These are phyloP conservation scores for Apophysomyces trapeziformis DNA, from an alignment of 371 early-diverging fungal species.

Conservation along the genomic window DNA sequence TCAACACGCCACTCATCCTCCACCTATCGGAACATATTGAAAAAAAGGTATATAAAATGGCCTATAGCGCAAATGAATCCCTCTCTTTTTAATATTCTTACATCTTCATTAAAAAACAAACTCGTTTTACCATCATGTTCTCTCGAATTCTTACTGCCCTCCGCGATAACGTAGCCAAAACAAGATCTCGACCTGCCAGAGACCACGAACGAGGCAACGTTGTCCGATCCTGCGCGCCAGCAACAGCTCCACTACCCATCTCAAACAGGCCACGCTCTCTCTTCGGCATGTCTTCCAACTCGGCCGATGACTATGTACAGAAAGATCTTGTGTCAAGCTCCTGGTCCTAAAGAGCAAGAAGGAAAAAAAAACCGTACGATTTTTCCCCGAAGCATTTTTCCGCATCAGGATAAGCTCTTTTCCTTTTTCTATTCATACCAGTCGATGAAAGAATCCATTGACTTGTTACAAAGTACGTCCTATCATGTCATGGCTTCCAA, in stretches of 20 bases:
- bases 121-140: conserved; percentile 14
- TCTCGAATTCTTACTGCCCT: conserved; percentile 26
- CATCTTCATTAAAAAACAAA: not conserved
- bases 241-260: conserved; percentile 13
- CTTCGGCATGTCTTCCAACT: conserved; percentile 34
- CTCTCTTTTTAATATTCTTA: conserved; percentile 3
- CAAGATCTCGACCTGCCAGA: conserved; percentile 13
- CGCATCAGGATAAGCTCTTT: conserved; percentile 23
- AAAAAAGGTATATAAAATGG: not conserved
- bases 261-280: not conserved
- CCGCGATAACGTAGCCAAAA: conserved; percentile 16
- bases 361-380: conserved; percentile 15
- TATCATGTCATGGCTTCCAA: no score
- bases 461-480: no score
- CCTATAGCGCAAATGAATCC: not conserved
- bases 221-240: conserved; percentile 12
- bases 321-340: conserved; percentile 38
- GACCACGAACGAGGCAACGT: conserved; percentile 6
- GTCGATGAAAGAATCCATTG: no score
- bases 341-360: conserved; percentile 19
- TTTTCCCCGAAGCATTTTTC: conserved; percentile 32
- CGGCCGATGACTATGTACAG: conserved; percentile 43
- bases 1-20: conserved; percentile 5
- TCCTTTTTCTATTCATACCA: no score
- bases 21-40: not conserved